Evolutionary conservation across 140 eudicot species (phyloP).

Genomic region (Senecio squalidus): DNA sequence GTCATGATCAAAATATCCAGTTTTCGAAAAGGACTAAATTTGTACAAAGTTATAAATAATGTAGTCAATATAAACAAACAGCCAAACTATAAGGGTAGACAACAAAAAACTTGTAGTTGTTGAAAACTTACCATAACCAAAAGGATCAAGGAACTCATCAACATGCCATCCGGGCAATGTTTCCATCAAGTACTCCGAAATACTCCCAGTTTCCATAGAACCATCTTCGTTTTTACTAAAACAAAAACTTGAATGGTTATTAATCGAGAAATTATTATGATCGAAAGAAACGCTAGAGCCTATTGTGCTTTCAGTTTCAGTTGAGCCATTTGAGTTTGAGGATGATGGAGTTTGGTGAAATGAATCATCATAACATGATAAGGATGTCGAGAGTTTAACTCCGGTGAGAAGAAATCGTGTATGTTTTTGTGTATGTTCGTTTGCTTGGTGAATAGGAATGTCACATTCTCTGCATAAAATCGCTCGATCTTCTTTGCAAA

Average conservation of each 20-base stretch:
- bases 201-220: conserved; percentile 34
- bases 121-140: conserved; percentile 29
- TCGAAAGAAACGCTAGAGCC: neutral
- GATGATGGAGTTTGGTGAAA: conserved; percentile 35
- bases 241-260: neutral
- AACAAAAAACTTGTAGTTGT: no score
- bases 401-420: conserved; percentile 72
- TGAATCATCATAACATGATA: conserved; percentile 17
- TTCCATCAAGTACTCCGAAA: conserved; percentile 73
- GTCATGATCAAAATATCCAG: neutral
- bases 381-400: conserved; percentile 47
- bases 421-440: conserved; percentile 64
- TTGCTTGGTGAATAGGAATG: conserved; percentile 59
- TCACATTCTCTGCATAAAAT: conserved; percentile 87
- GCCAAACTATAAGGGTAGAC: neutral
- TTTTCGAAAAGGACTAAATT: neutral
- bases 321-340: conserved; percentile 18
- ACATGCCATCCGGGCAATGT: conserved; percentile 91
- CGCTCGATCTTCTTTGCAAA: conserved; percentile 89
- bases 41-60: neutral
- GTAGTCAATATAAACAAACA: neutral
- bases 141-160: conserved; percentile 61
- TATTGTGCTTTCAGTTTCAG: conserved; percentile 12
- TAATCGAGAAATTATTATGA: neutral
- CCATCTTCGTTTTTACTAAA: conserved; percentile 18